These are phyloP conservation scores for Saitozyma podzolica DNA, from an alignment of 768 basidiomycete species.

Conservation along the genomic window DNA sequence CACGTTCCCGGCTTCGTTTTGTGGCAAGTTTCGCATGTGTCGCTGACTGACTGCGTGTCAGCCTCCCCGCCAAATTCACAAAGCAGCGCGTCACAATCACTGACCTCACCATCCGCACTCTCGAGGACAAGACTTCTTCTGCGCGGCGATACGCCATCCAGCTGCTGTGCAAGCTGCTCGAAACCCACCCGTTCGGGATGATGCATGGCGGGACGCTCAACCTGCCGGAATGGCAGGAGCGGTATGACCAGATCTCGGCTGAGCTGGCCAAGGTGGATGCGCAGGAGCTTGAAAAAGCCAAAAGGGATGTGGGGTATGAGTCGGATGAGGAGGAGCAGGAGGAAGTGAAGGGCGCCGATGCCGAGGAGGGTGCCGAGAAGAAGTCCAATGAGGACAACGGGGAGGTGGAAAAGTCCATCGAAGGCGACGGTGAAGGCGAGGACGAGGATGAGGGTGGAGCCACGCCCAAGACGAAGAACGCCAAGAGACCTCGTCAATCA, in stretches of 20 bases:
- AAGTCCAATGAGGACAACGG: neutral
- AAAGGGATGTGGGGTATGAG: constrained; percentile 39
- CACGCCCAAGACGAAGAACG: constrained; percentile 28
- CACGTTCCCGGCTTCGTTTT: neutral
- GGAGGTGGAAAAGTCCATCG: neutral
- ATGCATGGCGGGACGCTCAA: constrained; percentile 81
- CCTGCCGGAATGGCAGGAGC: constrained; percentile 68
- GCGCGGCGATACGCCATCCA: constrained; percentile 83
- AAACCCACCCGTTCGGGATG: constrained; percentile 84
- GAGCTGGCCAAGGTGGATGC: constrained; percentile 73
- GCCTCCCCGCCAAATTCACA: constrained; percentile 73
- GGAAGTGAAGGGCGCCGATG: constrained; percentile 23
- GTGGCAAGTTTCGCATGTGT: neutral
- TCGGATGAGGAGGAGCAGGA: constrained; percentile 48
- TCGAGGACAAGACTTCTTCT: constrained; percentile 85
- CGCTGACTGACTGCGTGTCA: constrained; percentile 24
- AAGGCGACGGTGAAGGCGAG: constrained; percentile 50
- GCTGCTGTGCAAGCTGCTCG: constrained; percentile 69
- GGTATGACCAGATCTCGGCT: constrained; percentile 64
- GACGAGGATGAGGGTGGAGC: constrained; percentile 11
- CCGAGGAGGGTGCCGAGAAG: constrained; percentile 10
- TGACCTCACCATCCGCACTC: constrained; percentile 69
- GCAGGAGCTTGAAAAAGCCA: constrained; percentile 56
- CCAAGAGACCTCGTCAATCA: constrained; percentile 50
- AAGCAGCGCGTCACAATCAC: constrained; percentile 78